These are phyloP conservation scores for Pseudohalonectria lignicola DNA, from an alignment of 2,329 filamentous ascomycete species.

Conservation along the genomic window DNA sequence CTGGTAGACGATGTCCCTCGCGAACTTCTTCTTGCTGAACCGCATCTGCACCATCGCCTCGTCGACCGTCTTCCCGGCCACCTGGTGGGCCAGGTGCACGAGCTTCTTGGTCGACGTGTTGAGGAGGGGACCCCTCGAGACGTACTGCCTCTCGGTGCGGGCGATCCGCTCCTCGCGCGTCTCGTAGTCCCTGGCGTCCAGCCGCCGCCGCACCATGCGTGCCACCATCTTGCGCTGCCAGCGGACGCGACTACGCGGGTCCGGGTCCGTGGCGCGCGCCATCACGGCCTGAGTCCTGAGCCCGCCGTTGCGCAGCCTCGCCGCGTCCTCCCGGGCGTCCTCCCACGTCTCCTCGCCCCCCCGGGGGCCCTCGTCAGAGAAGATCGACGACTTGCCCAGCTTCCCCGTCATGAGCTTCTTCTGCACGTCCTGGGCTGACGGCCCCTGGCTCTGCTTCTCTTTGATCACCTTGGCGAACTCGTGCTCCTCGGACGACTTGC, in stretches of 20 bases:
- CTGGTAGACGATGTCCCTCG: conserved; percentile 67
- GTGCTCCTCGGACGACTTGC: conserved; percentile 15
- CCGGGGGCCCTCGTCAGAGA: conserved; percentile 52
- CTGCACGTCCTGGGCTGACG: not conserved
- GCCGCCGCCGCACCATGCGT: conserved; percentile 57
- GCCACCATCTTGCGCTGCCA: conserved; percentile 83
- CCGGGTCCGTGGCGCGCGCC: conserved; percentile 60
- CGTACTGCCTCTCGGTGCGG: conserved; percentile 45
- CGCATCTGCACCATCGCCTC: conserved; percentile 92
- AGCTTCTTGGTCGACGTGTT: conserved; percentile 91
- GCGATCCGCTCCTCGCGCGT: conserved; percentile 55
- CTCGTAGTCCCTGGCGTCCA: conserved; percentile 42
- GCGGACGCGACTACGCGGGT: conserved; percentile 56
- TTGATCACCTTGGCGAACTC: conserved; percentile 9
- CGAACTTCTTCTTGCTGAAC: conserved; percentile 89
- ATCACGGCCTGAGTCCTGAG: conserved; percentile 39
- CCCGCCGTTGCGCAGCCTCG: conserved; percentile 9
- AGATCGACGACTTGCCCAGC: conserved; percentile 42
- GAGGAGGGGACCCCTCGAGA: conserved; percentile 57
- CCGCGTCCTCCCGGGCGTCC: not conserved
- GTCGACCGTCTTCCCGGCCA: conserved; percentile 84
- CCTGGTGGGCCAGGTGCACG: conserved; percentile 73
- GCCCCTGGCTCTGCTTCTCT: not conserved
- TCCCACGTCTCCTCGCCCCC: too few relatives aligned
- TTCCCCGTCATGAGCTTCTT: conserved; percentile 19